Conservation (phyloP, 2,329 filamentous ascomycete genomes). For the Neopestalotiopsis sp. region DNA sequence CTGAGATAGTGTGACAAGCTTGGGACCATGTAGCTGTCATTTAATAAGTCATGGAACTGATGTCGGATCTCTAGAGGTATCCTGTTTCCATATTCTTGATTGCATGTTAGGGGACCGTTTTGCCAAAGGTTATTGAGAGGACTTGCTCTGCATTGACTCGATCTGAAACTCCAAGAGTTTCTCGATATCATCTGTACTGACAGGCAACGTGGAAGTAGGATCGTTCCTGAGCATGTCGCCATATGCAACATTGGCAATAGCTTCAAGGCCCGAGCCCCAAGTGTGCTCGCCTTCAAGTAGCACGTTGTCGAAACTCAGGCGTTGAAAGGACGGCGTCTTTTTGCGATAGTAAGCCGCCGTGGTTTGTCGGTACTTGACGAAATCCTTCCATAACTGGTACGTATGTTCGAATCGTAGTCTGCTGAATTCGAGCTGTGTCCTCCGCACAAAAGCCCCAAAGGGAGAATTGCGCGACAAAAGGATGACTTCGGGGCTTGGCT, state of each 20-base stretch:
- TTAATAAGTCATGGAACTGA: constrained; percentile 72
- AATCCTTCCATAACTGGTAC: constrained; percentile 79
- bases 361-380: constrained; percentile 80
- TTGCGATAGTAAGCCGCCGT: constrained; percentile 70
- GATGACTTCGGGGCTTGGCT: constrained; percentile 56
- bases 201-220: constrained; percentile 45
- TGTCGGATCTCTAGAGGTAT: constrained; percentile 75
- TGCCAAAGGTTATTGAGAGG: background rate
- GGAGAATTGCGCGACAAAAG: constrained; percentile 76
- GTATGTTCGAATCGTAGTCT: constrained; percentile 81
- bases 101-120: constrained; percentile 20
- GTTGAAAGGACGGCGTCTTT: constrained; percentile 63
- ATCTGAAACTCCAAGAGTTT: constrained; percentile 86
- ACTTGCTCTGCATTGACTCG: constrained; percentile 79
- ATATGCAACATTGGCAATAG: constrained; percentile 53
- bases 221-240: constrained; percentile 57
- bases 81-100: constrained; percentile 73
- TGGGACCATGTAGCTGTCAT: constrained; percentile 70
- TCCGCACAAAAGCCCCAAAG: constrained; percentile 79
- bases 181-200: constrained; percentile 82
- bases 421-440: constrained; percentile 79
- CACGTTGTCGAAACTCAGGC: constrained; percentile 64
- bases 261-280: constrained; percentile 55
- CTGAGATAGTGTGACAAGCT: constrained; percentile 78
- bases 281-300: constrained; percentile 53